Percentiles rank a stretch among this genome's conserved stretches.
phyloP scores from a whole-genome alignment of 2,329 filamentous ascomycete species.

The Albifimbria verrucaria region DNA sequence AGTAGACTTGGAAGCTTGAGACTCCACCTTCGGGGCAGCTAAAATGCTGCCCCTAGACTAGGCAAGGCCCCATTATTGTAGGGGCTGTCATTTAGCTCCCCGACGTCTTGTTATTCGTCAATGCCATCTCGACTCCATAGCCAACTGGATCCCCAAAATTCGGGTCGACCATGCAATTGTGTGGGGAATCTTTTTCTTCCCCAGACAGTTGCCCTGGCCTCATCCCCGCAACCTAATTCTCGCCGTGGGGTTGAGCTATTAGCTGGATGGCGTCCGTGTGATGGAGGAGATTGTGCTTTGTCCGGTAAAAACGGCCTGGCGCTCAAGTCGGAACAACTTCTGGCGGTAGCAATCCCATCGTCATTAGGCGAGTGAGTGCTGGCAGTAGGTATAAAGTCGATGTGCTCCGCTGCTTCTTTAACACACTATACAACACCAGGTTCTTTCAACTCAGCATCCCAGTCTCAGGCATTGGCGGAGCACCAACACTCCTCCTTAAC shows the following conservation, averaged over 20 bases:
- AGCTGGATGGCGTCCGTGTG: not conserved
- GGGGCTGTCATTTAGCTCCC: conserved; percentile 19
- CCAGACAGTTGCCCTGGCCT: not conserved
- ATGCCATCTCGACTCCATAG: not conserved
- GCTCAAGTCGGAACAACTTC: not conserved
- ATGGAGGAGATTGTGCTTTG: not conserved
- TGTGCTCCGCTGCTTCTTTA: not conserved
- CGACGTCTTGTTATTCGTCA: conserved; percentile 13
- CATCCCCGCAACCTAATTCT: not conserved
- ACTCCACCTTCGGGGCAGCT: conserved; percentile 2
- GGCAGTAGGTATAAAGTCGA: not conserved
- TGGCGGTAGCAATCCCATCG: not conserved
- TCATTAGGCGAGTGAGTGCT: not conserved
- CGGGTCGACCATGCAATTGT: not conserved
- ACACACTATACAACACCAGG: not conserved
- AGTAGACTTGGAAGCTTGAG: not conserved
- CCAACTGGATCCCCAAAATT: not conserved
- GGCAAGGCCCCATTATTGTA: not conserved
- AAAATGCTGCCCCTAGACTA: conserved; percentile 5
- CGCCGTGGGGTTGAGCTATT: not conserved
- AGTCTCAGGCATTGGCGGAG: not conserved
- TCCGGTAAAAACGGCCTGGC: not conserved
- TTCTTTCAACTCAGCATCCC: too few relatives aligned
- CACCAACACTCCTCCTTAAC: too few relatives aligned
- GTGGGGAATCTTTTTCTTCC: not conserved